Percentiles rank a stretch among this genome's conserved stretches.
phyloP scores from a whole-genome alignment of 73 alveolate species.

The Blepharisma japonicum region DNA sequence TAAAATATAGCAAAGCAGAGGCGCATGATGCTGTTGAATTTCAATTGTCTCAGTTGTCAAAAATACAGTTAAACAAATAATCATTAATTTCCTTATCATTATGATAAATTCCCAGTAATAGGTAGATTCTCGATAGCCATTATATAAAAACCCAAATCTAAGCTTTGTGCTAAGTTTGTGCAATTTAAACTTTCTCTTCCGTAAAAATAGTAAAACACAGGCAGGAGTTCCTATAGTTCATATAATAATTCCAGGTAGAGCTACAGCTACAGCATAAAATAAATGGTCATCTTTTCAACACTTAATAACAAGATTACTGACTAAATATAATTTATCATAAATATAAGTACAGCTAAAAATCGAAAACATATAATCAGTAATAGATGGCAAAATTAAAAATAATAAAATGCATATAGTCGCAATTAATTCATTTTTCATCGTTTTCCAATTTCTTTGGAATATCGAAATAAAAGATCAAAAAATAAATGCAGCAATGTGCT shows the following conservation, averaged over 20 bases:
- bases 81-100: slow-evolving; percentile 35
- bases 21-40: slow-evolving; percentile 41
- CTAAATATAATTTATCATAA: slow-evolving; percentile 36
- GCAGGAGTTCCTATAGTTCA: slow-evolving; percentile 39
- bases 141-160: slow-evolving; percentile 41
- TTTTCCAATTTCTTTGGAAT: background rate
- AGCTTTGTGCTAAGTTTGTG: background rate
- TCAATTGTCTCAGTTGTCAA: slow-evolving; percentile 36
- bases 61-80: slow-evolving; percentile 42
- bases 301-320: slow-evolving; percentile 28
- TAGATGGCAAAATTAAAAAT: slow-evolving; percentile 42
- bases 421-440: slow-evolving; percentile 22
- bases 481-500: background rate
- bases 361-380: slow-evolving; percentile 33
- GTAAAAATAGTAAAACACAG: slow-evolving; percentile 25
- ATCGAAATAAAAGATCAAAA: slow-evolving; percentile 34
- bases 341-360: slow-evolving; percentile 41
- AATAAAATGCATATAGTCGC: slow-evolving; percentile 40
- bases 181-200: background rate
- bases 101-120: slow-evolving; percentile 55
- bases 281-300: slow-evolving; percentile 49
- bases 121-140: slow-evolving; percentile 33
- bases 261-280: slow-evolving; percentile 31
- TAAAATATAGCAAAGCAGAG: no score
- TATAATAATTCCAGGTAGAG: slow-evolving; percentile 50